Evolutionary conservation across 805 yeast species (phyloP).

Genomic region (Nakazawaea populi): DNA sequence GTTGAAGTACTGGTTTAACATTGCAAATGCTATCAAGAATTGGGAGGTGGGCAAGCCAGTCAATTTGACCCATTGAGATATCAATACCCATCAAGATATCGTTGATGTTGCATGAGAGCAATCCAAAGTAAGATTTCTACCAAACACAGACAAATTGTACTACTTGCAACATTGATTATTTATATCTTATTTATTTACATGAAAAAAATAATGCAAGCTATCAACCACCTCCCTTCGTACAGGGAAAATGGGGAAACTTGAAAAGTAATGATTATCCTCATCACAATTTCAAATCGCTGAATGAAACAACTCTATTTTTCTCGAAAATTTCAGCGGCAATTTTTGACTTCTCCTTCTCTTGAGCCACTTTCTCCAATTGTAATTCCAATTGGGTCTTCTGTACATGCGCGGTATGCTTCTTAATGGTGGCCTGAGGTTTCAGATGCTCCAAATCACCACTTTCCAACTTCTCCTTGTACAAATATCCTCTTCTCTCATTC

Average conservation of each 20-base stretch:
- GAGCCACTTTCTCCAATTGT: slow-evolving; percentile 6
- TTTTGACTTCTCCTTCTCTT: background rate
- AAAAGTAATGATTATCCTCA: background rate
- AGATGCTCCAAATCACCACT: slow-evolving; percentile 2
- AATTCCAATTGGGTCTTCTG: slow-evolving; percentile 3
- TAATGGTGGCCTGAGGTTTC: background rate
- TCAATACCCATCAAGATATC: no score
- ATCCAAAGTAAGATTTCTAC: no score
- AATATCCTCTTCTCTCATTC: slow-evolving; percentile 70
- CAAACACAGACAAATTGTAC: no score
- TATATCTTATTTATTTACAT: background rate
- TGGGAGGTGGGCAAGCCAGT: slow-evolving; percentile 73
- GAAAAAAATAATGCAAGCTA: background rate
- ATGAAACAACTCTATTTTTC: slow-evolving; percentile 4
- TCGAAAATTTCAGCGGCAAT: slow-evolving; percentile 1
- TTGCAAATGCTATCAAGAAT: slow-evolving; percentile 65
- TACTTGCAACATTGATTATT: no score
- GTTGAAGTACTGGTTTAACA: slow-evolving; percentile 80
- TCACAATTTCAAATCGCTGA: slow-evolving; percentile 9
- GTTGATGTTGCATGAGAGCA: no score
- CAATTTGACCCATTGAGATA: slow-evolving; percentile 49
- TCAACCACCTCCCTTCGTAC: no score
- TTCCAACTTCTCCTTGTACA: slow-evolving; percentile 32
- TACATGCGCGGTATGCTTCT: slow-evolving; percentile 1
- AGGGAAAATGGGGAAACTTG: background rate